Base-by-base conservation (phyloP, 768 basidiomycete species). In the Neoboletus magnificus region DNA sequence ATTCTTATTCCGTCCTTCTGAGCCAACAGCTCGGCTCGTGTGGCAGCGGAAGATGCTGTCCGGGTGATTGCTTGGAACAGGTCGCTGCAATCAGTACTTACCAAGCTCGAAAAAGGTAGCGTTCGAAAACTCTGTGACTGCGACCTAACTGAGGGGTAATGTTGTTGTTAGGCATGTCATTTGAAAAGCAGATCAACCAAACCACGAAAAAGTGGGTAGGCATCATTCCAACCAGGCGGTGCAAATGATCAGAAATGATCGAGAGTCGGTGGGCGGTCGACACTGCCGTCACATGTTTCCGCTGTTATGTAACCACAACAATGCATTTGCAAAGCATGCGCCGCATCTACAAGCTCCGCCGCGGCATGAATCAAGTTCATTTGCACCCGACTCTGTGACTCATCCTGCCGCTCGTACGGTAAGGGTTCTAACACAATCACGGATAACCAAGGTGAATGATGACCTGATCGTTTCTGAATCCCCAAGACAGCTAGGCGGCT, bases 91-190 rank as follows among this genome's bases (percentile, higher is more conserved):
- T 23, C 18, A 35, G 20, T 16, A 42, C 58, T 33, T 22, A 59
- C 59, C 48, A 22, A 60, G 48, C 30, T 60, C 59, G 12, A 60
- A 60, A 7, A 43, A 60, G 27, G 52, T 48, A 16, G 52, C 52
- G 3, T 51, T 44, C 9, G 41, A 60, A 44, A 60, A 54, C 45
- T 54, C 33, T 4, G 52, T 39, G 2, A 59, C 43, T 2, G 43
- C 49, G 37, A 49, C 50, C 3, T 3, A 36, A 18, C 58, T 49
- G 12, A 59, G 58, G n/a, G 27, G 12, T 36, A 15, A n/a, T 0
- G 13, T 10, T 15, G 5, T 5, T 12, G 13, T 15, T 33, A 15
- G 32, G 13, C 33, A 6, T 33, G 15, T 15, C 15, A 15, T 33
- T 33, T 6, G 5, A 33, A 33, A 33, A 15, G 13, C 33, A 33